Evolutionary conservation across 2,329 filamentous ascomycete species (phyloP).

Genomic region (Beauveria bassiana): DNA sequence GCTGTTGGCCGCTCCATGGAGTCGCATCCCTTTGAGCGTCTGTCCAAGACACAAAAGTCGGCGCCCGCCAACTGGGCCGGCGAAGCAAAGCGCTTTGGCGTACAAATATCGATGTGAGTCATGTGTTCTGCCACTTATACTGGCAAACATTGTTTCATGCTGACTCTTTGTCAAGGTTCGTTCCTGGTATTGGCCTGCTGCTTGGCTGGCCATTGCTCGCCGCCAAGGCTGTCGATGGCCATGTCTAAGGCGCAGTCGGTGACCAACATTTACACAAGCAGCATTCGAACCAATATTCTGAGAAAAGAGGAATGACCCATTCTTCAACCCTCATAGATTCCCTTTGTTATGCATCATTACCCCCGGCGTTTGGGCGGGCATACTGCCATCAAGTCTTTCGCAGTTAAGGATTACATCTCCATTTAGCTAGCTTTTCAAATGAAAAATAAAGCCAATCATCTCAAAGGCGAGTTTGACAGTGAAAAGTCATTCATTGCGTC

Average conservation of each 20-base stretch:
- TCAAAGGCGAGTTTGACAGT: no score
- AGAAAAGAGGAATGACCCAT: neutral
- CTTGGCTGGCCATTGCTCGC: slow-evolving; percentile 28
- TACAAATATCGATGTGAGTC: slow-evolving; percentile 27
- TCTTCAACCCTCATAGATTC: neutral
- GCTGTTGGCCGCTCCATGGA: slow-evolving; percentile 26
- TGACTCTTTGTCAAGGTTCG: slow-evolving; percentile 23
- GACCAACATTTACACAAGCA: neutral
- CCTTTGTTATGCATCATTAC: slow-evolving; percentile 3
- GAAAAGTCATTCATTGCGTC: no score
- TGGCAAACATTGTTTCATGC: neutral
- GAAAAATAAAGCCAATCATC: neutral
- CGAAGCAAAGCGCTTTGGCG: slow-evolving; percentile 24
- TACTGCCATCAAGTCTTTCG: neutral
- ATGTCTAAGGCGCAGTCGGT: slow-evolving; percentile 16
- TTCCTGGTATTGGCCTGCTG: slow-evolving; percentile 25
- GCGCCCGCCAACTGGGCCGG: slow-evolving; percentile 25
- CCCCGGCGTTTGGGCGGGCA: neutral
- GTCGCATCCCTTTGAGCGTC: slow-evolving; percentile 28
- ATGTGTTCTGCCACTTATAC: neutral
- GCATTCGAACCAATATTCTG: no score
- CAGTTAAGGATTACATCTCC: neutral
- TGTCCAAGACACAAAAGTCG: slow-evolving; percentile 20
- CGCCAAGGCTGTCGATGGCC: slow-evolving; percentile 24
- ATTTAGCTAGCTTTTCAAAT: neutral